Evolutionary conservation across 768 basidiomycete genomes (phyloP).

Genomic region (Zangia roseola): DNA sequence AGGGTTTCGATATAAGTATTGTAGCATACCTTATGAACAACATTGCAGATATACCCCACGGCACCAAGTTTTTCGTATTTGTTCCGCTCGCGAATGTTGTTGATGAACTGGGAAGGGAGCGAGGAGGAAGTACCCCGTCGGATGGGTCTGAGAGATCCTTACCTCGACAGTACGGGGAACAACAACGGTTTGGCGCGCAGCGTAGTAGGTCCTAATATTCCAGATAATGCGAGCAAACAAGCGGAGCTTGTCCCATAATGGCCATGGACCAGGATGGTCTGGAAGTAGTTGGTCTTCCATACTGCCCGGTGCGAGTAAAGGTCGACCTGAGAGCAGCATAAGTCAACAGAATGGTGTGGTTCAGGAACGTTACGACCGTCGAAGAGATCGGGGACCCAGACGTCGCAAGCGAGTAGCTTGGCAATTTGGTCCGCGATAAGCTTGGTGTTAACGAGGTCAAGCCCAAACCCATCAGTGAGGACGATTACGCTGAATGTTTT

Average conservation of each 20-base stretch:
- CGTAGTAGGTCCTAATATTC: slow-evolving; percentile 17
- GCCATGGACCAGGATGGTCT: slow-evolving; percentile 28
- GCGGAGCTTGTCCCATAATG: slow-evolving; percentile 16
- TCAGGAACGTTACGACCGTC: slow-evolving; percentile 36
- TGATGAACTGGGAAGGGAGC: slow-evolving; percentile 31
- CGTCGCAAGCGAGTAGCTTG: slow-evolving; percentile 50
- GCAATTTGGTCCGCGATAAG: slow-evolving; percentile 57
- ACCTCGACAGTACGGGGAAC: slow-evolving; percentile 27
- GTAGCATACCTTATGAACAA: not conserved
- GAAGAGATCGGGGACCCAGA: slow-evolving; percentile 65
- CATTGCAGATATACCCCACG: slow-evolving; percentile 35
- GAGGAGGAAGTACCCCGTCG: not conserved
- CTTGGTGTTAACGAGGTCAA: slow-evolving; percentile 50
- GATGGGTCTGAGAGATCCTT: not conserved
- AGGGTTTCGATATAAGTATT: too few relatives aligned
- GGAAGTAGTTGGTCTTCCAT: slow-evolving; percentile 29
- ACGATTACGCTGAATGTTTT: slow-evolving; percentile 43
- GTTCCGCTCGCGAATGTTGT: slow-evolving; percentile 36
- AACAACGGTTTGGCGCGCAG: slow-evolving; percentile 28
- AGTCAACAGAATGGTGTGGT: not conserved
- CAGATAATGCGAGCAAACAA: slow-evolving; percentile 20
- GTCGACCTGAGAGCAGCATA: slow-evolving; percentile 23
- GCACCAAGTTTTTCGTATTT: slow-evolving; percentile 41
- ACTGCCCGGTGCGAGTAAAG: slow-evolving; percentile 23
- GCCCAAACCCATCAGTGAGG: slow-evolving; percentile 57